Percentiles rank a stretch among this genome's conserved stretches.
phyloP scores from a whole-genome alignment of 2,329 filamentous ascomycete species.

The Beauveria sp. region DNA sequence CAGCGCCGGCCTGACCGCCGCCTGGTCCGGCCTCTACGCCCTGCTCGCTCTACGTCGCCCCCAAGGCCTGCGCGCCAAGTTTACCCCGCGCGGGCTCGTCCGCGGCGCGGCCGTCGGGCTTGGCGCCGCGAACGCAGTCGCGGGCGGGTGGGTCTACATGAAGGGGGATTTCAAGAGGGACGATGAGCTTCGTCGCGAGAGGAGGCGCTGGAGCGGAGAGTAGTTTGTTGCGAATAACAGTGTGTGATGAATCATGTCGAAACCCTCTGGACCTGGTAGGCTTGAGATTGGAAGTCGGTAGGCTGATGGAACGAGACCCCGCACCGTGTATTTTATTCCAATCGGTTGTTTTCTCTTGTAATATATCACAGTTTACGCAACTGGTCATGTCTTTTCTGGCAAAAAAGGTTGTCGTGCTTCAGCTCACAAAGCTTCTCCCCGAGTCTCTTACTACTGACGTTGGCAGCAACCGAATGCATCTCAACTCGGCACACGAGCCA shows the following conservation, averaged over 20 bases:
- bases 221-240: background rate
- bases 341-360: background rate
- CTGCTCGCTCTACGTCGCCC: conserved; percentile 45
- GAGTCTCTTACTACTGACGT: no score
- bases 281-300: background rate
- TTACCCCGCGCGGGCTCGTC: conserved; percentile 43
- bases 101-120: conserved; percentile 43
- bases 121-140: conserved; percentile 39
- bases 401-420: no score
- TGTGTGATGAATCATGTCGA: background rate
- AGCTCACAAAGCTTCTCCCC: no score
- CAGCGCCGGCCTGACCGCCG: conserved; percentile 46
- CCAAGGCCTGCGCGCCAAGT: conserved; percentile 31
- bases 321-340: background rate
- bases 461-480: no score
- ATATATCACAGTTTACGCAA: background rate
- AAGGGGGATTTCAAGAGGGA: conserved; percentile 44
- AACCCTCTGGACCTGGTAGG: background rate
- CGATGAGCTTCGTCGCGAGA: conserved; percentile 37
- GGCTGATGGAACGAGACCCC: no score
- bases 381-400: background rate
- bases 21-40: conserved; percentile 50
- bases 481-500: no score
- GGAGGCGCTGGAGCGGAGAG: conserved; percentile 42
- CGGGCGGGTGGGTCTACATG: conserved; percentile 45